Conservation (phyloP, 2,329 filamentous ascomycete genomes). For the Metarhizium guizhouense region DNA sequence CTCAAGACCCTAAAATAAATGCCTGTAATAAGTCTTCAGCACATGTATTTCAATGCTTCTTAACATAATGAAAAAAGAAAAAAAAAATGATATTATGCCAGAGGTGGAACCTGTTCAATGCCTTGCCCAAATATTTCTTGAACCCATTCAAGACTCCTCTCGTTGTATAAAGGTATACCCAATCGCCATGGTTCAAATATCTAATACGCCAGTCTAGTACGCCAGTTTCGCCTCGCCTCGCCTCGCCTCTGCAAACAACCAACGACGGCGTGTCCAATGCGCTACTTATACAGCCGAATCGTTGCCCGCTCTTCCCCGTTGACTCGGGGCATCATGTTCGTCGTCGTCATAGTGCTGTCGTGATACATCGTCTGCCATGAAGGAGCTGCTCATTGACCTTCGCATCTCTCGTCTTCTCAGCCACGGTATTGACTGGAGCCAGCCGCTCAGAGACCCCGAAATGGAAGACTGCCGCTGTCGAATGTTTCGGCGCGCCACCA, state of each 20-base stretch:
- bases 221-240: neutral
- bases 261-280: neutral
- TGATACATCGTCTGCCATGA: constrained; percentile 2
- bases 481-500: constrained; percentile 41
- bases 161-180: neutral
- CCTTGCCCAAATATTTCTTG: neutral
- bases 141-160: neutral
- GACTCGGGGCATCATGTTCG: neutral
- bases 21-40: too few species aligned
- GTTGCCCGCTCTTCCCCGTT: neutral
- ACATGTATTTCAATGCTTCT: neutral
- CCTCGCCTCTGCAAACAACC: neutral
- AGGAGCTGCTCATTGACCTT: constrained; percentile 6
- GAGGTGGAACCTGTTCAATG: neutral
- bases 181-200: neutral
- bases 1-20: too few species aligned
- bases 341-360: neutral
- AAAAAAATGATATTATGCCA: neutral
- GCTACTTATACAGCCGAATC: constrained; percentile 26
- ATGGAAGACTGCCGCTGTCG: constrained; percentile 30
- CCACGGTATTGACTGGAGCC: constrained; percentile 46
- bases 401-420: constrained; percentile 24
- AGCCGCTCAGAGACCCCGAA: constrained; percentile 41
- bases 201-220: neutral
- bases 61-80: neutral